phyloP scores from a whole-genome alignment of 2,329 filamentous ascomycete genomes.

The Cladophialophora bantiana region DNA sequence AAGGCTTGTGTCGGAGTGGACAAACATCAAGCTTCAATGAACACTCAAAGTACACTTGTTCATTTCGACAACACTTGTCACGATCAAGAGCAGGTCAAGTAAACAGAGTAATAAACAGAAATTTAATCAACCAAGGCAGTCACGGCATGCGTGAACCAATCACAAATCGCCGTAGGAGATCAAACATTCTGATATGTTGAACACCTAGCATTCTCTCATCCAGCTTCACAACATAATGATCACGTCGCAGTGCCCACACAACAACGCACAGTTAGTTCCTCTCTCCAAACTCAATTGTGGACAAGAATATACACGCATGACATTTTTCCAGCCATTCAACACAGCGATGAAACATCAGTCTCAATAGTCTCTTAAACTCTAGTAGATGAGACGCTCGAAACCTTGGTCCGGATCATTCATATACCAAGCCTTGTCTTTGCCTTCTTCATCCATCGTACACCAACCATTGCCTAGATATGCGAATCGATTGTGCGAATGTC shows the following conservation, averaged over 20 bases:
- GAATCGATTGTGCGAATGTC: slow-evolving; percentile 41
- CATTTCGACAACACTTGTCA: too few species aligned
- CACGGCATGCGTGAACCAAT: too few species aligned
- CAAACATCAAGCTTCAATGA: neutral
- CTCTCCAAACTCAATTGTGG: neutral
- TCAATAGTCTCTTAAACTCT: neutral
- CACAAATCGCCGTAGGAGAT: too few species aligned
- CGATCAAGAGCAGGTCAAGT: neutral
- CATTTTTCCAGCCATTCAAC: neutral
- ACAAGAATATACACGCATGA: neutral
- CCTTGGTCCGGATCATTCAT: slow-evolving; percentile 14
- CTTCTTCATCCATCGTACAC: slow-evolving; percentile 13
- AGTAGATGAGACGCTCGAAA: slow-evolving; percentile 5
- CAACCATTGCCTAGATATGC: slow-evolving; percentile 41
- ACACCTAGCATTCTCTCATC: neutral
- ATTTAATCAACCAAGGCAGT: too few species aligned
- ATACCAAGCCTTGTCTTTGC: slow-evolving; percentile 29
- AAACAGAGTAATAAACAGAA: too few species aligned
- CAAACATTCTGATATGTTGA: neutral
- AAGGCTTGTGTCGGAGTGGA: neutral
- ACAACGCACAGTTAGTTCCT: neutral
- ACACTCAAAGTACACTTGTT: too few species aligned
- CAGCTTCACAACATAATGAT: neutral
- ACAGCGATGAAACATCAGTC: too few species aligned
- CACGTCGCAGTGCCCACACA: neutral